phyloP scores from a whole-genome alignment of 139 green algal species.

The Tetratostichococcus sp. region DNA sequence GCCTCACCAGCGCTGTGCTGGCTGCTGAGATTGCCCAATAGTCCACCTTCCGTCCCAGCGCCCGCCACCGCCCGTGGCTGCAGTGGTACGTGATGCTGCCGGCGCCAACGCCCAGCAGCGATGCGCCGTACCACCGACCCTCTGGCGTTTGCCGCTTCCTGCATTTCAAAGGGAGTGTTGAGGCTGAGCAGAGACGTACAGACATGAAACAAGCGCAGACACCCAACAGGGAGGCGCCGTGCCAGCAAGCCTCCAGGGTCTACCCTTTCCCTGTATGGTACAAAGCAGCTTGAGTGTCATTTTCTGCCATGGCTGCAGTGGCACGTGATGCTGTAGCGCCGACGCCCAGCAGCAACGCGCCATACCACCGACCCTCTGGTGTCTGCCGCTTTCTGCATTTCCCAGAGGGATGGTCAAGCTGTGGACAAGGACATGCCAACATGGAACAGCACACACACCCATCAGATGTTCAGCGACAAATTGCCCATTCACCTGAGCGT shows the following conservation, averaged over 20 bases:
- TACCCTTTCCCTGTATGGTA: too few species aligned
- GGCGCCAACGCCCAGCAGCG: slow-evolving; percentile 49
- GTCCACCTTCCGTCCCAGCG: slow-evolving; percentile 55
- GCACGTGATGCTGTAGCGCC: slow-evolving; percentile 39
- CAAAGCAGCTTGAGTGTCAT: too few species aligned
- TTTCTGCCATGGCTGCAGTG: slow-evolving; percentile 45
- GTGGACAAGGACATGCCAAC: too few species aligned
- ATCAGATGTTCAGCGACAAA: too few species aligned
- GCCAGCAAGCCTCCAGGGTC: too few species aligned
- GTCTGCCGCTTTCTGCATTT: slow-evolving; percentile 24
- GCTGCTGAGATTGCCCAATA: slow-evolving; percentile 55
- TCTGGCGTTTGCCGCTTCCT: slow-evolving; percentile 28
- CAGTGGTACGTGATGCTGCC: slow-evolving; percentile 50
- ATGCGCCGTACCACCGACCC: slow-evolving; percentile 47
- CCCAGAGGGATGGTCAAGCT: too few species aligned
- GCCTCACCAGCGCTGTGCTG: slow-evolving; percentile 32
- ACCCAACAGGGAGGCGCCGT: not conserved
- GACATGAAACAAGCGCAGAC: too few species aligned
- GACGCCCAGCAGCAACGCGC: slow-evolving; percentile 49
- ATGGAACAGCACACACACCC: too few species aligned
- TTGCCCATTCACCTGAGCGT: slow-evolving; percentile 34
- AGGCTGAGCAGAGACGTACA: not conserved
- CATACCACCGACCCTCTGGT: slow-evolving; percentile 45
- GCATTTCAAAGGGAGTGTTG: not conserved
- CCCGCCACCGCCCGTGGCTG: slow-evolving; percentile 34